These are phyloP conservation scores for Cladosporium colombiae DNA, from an alignment of 2,329 filamentous ascomycete species.

Conservation along the genomic window DNA sequence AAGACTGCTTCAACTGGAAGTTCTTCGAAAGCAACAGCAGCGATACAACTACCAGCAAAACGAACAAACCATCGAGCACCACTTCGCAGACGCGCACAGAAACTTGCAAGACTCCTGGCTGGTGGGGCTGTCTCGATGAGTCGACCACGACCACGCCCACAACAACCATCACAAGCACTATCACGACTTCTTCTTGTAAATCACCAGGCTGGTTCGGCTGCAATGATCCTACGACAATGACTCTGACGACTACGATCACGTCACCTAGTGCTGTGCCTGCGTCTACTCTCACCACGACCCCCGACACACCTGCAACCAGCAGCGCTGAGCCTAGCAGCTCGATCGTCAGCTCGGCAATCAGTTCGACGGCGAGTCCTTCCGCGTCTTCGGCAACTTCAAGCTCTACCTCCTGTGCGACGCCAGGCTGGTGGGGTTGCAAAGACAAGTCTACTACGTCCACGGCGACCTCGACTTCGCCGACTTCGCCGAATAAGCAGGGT, in stretches of 20 bases:
- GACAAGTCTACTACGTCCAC: slow-evolving; percentile 48
- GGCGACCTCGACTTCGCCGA: background rate
- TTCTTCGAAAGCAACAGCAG: slow-evolving; percentile 89
- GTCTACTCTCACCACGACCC: slow-evolving; percentile 1
- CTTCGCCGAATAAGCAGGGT: background rate
- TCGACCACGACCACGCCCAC: slow-evolving; percentile 27
- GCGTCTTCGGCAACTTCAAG: background rate
- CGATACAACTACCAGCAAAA: slow-evolving; percentile 64
- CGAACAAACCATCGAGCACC: slow-evolving; percentile 52
- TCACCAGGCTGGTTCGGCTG: slow-evolving; percentile 69
- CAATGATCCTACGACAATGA: slow-evolving; percentile 50
- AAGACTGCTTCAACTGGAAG: slow-evolving; percentile 89
- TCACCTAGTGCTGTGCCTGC: slow-evolving; percentile 6
- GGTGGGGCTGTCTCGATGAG: slow-evolving; percentile 70
- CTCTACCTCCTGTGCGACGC: slow-evolving; percentile 58
- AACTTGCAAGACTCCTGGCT: slow-evolving; percentile 85
- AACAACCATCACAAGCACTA: slow-evolving; percentile 38
- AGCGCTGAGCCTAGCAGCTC: background rate
- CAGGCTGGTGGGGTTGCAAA: slow-evolving; percentile 68
- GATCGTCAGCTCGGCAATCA: background rate
- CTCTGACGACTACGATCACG: slow-evolving; percentile 12
- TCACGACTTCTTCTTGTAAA: slow-evolving; percentile 57
- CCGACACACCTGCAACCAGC: slow-evolving; percentile 6
- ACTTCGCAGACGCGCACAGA: slow-evolving; percentile 69
- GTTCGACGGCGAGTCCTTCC: background rate